These are phyloP conservation scores for Tympanopsis confertula DNA, from an alignment of 2,329 filamentous ascomycete species.

Conservation along the genomic window DNA sequence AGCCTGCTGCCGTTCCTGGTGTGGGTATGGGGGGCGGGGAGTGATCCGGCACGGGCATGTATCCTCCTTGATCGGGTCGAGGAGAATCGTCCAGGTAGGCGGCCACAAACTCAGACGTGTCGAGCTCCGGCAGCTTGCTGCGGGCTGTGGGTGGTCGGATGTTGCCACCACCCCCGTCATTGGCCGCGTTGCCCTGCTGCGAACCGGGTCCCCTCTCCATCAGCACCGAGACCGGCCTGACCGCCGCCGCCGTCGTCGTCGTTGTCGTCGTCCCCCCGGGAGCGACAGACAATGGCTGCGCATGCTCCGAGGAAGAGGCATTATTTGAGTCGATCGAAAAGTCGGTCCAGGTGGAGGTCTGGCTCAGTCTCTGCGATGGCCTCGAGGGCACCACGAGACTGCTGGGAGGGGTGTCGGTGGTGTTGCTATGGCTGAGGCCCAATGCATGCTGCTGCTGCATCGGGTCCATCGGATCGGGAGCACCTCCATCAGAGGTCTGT, in stretches of 20 bases:
- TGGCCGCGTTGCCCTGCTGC: too few species aligned
- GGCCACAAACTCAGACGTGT: constrained; percentile 38
- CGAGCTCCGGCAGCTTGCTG: constrained; percentile 32
- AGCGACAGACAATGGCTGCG: constrained; percentile 7
- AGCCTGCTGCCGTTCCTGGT: constrained; percentile 10
- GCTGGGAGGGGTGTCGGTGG: constrained; percentile 28
- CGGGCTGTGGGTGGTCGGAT: constrained; percentile 7
- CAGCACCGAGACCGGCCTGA: too few species aligned
- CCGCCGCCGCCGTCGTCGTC: neutral
- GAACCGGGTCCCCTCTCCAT: neutral
- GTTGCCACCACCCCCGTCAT: too few species aligned
- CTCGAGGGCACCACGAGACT: constrained; percentile 21
- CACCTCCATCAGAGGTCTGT: too few species aligned
- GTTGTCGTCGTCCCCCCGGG: neutral
- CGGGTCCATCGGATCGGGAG: too few species aligned
- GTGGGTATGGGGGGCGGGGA: constrained; percentile 32
- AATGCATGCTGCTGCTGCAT: too few species aligned
- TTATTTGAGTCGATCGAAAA: constrained; percentile 43
- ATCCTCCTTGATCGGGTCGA: constrained; percentile 10
- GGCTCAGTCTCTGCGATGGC: constrained; percentile 34
- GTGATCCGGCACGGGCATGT: constrained; percentile 34
- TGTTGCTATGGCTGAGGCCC: too few species aligned
- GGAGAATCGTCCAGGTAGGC: constrained; percentile 22
- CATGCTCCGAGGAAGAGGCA: constrained; percentile 12
- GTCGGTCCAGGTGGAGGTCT: constrained; percentile 49